phyloP scores from a whole-genome alignment of 108 stramenopile species.

The Chaetoceros tenuissimus region DNA sequence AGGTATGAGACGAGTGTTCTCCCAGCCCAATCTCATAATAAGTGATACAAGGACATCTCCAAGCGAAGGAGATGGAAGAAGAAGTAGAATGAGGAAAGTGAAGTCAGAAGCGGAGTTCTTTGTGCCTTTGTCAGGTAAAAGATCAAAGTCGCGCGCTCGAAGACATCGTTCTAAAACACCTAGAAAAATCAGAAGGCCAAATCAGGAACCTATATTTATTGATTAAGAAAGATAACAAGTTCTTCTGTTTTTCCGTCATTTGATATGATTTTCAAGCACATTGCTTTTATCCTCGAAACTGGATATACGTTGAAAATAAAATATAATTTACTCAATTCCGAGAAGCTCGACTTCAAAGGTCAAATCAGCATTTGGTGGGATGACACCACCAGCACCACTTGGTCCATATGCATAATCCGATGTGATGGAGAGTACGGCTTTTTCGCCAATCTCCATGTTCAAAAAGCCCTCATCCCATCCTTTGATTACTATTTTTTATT shows the following conservation, averaged over 20 bases:
- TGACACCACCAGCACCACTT: constrained; percentile 74
- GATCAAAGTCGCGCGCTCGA: neutral
- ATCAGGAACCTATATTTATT: neutral
- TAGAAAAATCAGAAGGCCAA: neutral
- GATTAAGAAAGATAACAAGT: neutral
- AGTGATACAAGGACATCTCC: too few relatives aligned
- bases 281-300: too few relatives aligned
- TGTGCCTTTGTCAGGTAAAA: neutral
- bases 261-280: too few relatives aligned
- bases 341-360: constrained; percentile 69
- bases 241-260: too few relatives aligned
- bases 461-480: constrained; percentile 34
- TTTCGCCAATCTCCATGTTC: constrained; percentile 66
- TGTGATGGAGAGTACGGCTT: constrained; percentile 63
- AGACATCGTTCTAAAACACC: neutral
- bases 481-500: too few relatives aligned
- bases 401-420: constrained; percentile 81
- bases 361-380: constrained; percentile 82
- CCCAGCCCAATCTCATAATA: too few relatives aligned
- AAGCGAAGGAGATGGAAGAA: too few relatives aligned
- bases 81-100: neutral
- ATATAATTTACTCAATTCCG: constrained; percentile 34
- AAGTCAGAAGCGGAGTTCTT: neutral
- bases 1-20: too few relatives aligned
- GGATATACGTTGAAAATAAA: too few relatives aligned